Base-by-base conservation (phyloP, 129 eudicot species). In the Logfia minima region DNA sequence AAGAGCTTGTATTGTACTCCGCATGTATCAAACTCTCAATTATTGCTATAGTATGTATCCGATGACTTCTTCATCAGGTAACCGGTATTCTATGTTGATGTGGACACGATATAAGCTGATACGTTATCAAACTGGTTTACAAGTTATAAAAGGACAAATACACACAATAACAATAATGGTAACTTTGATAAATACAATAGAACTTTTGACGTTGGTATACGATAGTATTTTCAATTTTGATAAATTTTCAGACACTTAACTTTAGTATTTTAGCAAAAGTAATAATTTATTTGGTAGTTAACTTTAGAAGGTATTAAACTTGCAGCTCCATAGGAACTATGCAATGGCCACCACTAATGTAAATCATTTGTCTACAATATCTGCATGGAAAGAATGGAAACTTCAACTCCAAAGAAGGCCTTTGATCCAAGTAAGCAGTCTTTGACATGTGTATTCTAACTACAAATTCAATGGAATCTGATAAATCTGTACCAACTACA, bases 361-460 rank as follows among this genome's bases (percentile, higher is more conserved):
- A 56, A 86, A 75, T 52, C 86, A 83, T 11, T 35, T 79, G 34
- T 72, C 77, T 62, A 87, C 96, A 51, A 78, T 90, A 65, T 90
- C 90, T 70, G 80, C 88, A 66, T 80, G 92, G 88, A 90, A 90
- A 88, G 85, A 79, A 82, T 77, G 84, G 63, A 90, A 90, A 74
- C 84, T 79, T 41, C 88, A 81, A 85, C 84, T 74, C 19, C 80
- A 66, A 45, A 75, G 82, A 75, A 86, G 87, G 74, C 84, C 88
- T 62, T 76, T 87, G 78, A 76, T 90, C 83, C 87, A 86, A 56
- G 96, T 90, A 86, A 79, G 84, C 72, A 68, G 19, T 65, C 62
- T 55, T 70, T 41, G 18, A 48, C 18, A 48, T 48, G 51, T 43
- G 14, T 43, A 9, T 41, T 43, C 51, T 29, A 17, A 66, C 51